Percentiles rank a stretch among this genome's conserved stretches.
Evolutionary conservation across 2,329 filamentous ascomycete species (phyloP).

Genomic region (Penicillium sp.): DNA sequence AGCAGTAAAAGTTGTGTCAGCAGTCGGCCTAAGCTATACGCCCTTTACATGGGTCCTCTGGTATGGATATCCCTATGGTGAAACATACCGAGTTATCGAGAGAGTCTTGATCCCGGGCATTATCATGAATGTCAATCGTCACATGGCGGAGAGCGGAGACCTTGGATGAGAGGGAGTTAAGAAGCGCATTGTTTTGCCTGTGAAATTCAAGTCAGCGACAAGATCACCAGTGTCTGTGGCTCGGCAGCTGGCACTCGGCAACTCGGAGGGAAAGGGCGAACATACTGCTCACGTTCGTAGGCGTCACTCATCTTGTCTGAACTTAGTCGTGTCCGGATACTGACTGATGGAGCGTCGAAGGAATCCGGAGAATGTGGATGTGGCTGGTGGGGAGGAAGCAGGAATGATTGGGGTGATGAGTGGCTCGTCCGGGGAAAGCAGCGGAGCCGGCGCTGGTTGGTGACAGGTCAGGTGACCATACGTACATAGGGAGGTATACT

Average conservation of each 20-base stretch:
- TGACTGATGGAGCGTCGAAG: neutral
- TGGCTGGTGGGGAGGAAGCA: neutral
- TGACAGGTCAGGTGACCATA: conserved; percentile 10
- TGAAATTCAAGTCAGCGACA: neutral
- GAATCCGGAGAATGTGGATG: neutral
- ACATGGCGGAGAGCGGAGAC: conserved; percentile 89
- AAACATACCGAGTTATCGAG: conserved; percentile 78
- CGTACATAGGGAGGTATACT: neutral
- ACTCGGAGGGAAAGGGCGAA: conserved; percentile 1
- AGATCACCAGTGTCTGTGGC: neutral
- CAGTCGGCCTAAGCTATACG: neutral
- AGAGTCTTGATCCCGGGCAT: conserved; percentile 81
- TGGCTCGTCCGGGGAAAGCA: conserved; percentile 9
- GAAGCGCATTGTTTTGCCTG: conserved; percentile 89
- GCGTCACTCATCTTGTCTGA: conserved; percentile 65
- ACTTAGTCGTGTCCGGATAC: neutral
- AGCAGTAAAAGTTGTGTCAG: neutral
- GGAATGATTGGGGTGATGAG: conserved; percentile 2
- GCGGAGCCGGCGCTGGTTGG: neutral
- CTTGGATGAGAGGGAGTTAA: conserved; percentile 87
- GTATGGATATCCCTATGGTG: neutral
- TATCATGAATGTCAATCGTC: conserved; percentile 97
- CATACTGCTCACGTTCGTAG: conserved; percentile 71
- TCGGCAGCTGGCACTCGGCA: neutral
- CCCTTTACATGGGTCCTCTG: neutral